Percentiles rank a stretch among this genome's conserved stretches.
Conservation (phyloP, 169 alveolate species). For the Plasmodium vinckei region DNA sequence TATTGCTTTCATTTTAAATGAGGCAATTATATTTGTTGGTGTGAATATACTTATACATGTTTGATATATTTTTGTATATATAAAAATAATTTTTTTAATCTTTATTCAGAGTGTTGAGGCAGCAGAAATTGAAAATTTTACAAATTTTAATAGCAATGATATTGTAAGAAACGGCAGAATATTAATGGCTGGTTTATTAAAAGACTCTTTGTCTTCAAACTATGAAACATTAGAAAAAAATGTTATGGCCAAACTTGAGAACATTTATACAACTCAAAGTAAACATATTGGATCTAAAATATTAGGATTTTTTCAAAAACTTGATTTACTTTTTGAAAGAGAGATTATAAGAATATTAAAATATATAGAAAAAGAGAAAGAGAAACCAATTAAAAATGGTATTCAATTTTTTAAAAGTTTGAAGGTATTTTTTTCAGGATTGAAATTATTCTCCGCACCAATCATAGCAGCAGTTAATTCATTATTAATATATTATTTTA, state of each 20-base stretch:
- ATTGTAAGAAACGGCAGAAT: constrained; percentile 2
- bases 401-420: constrained; percentile 17
- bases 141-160: no score
- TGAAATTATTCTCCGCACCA: constrained; percentile 47
- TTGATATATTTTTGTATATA: background rate
- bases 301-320: constrained; percentile 25
- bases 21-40: background rate
- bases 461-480: constrained; percentile 22
- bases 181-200: background rate
- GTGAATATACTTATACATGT: background rate
- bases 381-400: constrained; percentile 44
- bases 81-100: background rate
- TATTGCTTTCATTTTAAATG: background rate
- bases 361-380: constrained; percentile 30
- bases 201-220: background rate
- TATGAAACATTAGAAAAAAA: constrained; percentile 25
- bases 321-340: constrained; percentile 34
- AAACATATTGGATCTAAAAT: constrained; percentile 10
- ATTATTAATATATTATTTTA: constrained; percentile 6
- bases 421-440: constrained; percentile 17
- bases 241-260: constrained; percentile 24
- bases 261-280: constrained; percentile 17
- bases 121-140: background rate
- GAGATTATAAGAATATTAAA: constrained; percentile 19
- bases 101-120: background rate